Conservation (phyloP, 257 asterid genomes). For the Handroanthus guayacan region DNA sequence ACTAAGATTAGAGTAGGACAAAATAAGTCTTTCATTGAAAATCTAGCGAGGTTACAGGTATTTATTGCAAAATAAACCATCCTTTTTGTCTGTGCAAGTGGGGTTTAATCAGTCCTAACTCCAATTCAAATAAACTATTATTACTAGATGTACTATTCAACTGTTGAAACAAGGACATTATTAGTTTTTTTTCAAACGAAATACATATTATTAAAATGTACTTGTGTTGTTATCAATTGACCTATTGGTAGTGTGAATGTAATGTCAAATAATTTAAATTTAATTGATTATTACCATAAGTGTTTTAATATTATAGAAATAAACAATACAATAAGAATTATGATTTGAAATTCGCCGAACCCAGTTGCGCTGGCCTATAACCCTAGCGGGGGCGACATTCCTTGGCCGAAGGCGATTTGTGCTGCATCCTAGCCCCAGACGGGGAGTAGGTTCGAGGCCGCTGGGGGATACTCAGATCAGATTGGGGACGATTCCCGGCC, state of each 20-base stretch:
- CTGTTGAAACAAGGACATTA: not conserved
- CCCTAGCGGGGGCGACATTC: no score
- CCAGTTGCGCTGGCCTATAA: no score
- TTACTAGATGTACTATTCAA: not conserved
- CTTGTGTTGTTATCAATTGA: no score
- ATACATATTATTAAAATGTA: no score
- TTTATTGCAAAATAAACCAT: not conserved
- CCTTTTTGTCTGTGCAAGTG: not conserved
- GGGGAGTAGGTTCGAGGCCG: no score
- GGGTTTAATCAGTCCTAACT: constrained; percentile 12
- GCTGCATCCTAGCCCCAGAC: no score
- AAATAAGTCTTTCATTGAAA: constrained; percentile 13
- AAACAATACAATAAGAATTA: not conserved
- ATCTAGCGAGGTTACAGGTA: not conserved
- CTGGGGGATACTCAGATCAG: no score
- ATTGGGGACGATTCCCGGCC: no score
- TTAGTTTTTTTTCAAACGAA: not conserved
- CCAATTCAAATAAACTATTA: not conserved
- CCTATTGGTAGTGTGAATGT: not conserved
- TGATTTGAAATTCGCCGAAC: not conserved
- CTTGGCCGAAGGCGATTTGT: no score
- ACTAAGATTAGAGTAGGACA: not conserved
- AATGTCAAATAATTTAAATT: not conserved
- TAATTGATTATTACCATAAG: no score
- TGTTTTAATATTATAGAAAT: not conserved